A percentile compares a stretch with the other conserved stretches of the same genome.
Evolutionary conservation across 2,329 filamentous ascomycete genomes (phyloP).

Genomic region (Talaromyces sp.): DNA sequence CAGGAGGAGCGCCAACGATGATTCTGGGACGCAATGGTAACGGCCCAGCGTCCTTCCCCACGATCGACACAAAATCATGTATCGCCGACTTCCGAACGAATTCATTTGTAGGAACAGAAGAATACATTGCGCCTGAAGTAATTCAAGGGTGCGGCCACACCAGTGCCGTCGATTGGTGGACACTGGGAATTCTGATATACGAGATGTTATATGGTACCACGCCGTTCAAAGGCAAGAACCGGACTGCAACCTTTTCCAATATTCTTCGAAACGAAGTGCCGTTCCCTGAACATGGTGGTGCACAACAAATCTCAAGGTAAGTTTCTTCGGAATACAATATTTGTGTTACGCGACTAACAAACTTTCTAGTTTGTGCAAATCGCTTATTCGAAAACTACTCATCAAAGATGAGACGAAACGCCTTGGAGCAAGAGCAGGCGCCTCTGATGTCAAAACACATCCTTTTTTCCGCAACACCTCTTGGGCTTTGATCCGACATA

Average conservation of each 20-base stretch:
- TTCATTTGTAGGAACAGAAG: slow-evolving; percentile 96
- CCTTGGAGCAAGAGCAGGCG: slow-evolving; percentile 87
- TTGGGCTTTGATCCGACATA: slow-evolving; percentile 94
- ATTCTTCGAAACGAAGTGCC: slow-evolving; percentile 93
- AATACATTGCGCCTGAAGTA: slow-evolving; percentile 97
- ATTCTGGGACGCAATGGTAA: slow-evolving; percentile 88
- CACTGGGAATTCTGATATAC: slow-evolving; percentile 91
- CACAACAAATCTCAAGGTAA: slow-evolving; percentile 87
- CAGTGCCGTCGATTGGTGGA: slow-evolving; percentile 99
- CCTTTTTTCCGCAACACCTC: slow-evolving; percentile 95
- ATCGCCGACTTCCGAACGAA: slow-evolving; percentile 98
- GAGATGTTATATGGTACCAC: slow-evolving; percentile 99
- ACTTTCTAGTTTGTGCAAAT: slow-evolving; percentile 77
- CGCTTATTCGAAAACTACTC: slow-evolving; percentile 87
- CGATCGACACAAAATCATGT: slow-evolving; percentile 98
- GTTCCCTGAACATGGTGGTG: slow-evolving; percentile 83
- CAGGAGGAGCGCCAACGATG: slow-evolving; percentile 95
- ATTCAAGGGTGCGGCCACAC: slow-evolving; percentile 99
- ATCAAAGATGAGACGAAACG: slow-evolving; percentile 97
- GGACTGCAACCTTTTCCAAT: slow-evolving; percentile 96
- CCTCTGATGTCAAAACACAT: slow-evolving; percentile 93
- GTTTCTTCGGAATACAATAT: slow-evolving; percentile 34
- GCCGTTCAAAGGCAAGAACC: slow-evolving; percentile 98
- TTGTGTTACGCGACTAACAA: slow-evolving; percentile 2
- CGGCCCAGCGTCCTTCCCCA: slow-evolving; percentile 80